These are phyloP conservation scores for Diplodia seriata DNA, from an alignment of 2,329 filamentous ascomycete species.

Conservation along the genomic window DNA sequence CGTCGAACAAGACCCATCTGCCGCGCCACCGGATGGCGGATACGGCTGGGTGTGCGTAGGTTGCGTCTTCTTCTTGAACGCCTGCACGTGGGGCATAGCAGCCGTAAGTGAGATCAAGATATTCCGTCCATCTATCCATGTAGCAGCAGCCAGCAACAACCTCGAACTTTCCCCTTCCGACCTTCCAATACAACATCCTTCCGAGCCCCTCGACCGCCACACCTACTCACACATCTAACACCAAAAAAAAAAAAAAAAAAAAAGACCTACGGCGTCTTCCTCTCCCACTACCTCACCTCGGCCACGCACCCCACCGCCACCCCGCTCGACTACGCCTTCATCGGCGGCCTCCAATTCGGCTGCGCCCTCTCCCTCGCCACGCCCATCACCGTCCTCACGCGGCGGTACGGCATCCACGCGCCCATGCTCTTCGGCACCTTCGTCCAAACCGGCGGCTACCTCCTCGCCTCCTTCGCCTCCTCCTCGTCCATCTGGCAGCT, in stretches of 20 bases:
- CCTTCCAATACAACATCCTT: conserved; percentile 28
- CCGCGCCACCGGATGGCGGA: conserved; percentile 40
- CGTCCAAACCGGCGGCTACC: conserved; percentile 33
- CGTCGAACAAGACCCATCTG: conserved; percentile 26
- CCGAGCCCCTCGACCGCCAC: no score
- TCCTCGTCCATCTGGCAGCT: conserved; percentile 51
- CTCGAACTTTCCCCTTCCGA: neutral
- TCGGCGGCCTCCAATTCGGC: conserved; percentile 45
- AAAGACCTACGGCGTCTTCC: conserved; percentile 26
- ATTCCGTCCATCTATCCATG: neutral
- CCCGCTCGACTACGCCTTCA: conserved; percentile 44
- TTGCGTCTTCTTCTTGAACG: conserved; percentile 41
- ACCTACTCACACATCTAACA: no score
- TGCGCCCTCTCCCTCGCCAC: conserved; percentile 40
- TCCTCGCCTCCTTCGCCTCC: conserved; percentile 42
- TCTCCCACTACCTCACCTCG: conserved; percentile 13
- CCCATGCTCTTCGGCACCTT: conserved; percentile 41
- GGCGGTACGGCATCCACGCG: conserved; percentile 34
- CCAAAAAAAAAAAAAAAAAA: no score
- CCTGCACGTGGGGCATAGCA: conserved; percentile 43
- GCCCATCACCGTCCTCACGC: conserved; percentile 36
- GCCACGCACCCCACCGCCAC: conserved; percentile 35
- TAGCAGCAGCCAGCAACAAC: neutral
- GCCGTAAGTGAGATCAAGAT: conserved; percentile 36
- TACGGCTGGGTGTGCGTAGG: conserved; percentile 48